Evolutionary conservation across 164 flowering plant genomes (phyloP).

Genomic region (Taxillus chinensis): DNA sequence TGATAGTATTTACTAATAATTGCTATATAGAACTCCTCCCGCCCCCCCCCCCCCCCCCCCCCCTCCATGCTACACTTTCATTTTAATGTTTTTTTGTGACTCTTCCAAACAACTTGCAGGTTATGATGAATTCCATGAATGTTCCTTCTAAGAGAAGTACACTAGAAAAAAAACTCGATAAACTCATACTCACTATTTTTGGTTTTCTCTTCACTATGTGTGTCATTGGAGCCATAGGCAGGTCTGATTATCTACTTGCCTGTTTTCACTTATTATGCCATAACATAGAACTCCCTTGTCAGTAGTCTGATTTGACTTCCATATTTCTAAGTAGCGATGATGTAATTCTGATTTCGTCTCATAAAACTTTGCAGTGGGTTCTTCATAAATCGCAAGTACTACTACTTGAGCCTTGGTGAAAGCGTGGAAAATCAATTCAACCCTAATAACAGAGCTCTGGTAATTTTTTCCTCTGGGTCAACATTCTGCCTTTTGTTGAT

Average conservation of each 20-base stretch:
- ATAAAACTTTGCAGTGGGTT: conserved; percentile 50
- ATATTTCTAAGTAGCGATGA: no score
- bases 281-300: neutral
- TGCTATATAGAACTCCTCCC: neutral
- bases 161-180: conserved; percentile 92
- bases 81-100: neutral
- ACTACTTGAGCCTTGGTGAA: conserved; percentile 48
- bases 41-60: neutral
- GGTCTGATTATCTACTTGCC: conserved; percentile 29
- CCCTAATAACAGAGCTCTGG: conserved; percentile 73
- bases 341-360: neutral
- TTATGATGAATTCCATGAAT: conserved; percentile 99
- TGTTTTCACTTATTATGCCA: neutral
- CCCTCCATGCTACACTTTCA: neutral
- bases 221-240: conserved; percentile 85
- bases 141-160: conserved; percentile 98
- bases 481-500: neutral
- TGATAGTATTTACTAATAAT: no score
- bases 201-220: conserved; percentile 73
- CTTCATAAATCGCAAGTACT: conserved; percentile 60
- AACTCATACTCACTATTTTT: conserved; percentile 75
- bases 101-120: conserved; percentile 34
- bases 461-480: conserved; percentile 17
- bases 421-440: conserved; percentile 53
- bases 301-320: neutral